Evolutionary conservation across 2,329 filamentous ascomycete species (phyloP).

Genomic region (Colletotrichum phormii): DNA sequence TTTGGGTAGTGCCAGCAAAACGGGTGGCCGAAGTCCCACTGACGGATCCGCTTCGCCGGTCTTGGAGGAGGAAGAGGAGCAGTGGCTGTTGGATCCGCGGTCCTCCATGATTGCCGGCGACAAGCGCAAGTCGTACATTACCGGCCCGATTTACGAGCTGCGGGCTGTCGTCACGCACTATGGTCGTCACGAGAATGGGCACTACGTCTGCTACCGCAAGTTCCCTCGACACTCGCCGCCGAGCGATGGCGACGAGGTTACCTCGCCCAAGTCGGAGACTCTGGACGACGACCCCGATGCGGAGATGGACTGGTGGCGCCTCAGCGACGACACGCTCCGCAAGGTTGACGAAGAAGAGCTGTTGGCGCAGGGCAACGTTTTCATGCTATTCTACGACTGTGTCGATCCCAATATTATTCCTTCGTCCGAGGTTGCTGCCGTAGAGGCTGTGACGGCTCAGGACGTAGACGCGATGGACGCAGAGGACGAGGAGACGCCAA

Average conservation of each 20-base stretch:
- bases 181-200: slow-evolving; percentile 92
- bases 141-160: slow-evolving; percentile 77
- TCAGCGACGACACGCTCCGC: slow-evolving; percentile 89
- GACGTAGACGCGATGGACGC: neutral
- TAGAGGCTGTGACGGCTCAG: neutral
- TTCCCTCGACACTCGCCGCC: slow-evolving; percentile 57
- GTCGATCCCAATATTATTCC: slow-evolving; percentile 66
- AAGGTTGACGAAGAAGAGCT: slow-evolving; percentile 80
- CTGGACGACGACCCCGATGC: slow-evolving; percentile 23
- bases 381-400: slow-evolving; percentile 97
- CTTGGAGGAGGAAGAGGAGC: slow-evolving; percentile 58
- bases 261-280: slow-evolving; percentile 29
- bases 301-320: slow-evolving; percentile 81
- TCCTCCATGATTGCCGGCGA: slow-evolving; percentile 79
- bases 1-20: slow-evolving; percentile 67
- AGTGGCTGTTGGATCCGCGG: slow-evolving; percentile 77
- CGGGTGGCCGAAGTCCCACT: slow-evolving; percentile 26
- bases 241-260: slow-evolving; percentile 37
- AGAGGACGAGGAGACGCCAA: slow-evolving; percentile 30
- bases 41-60: neutral
- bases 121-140: slow-evolving; percentile 59
- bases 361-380: slow-evolving; percentile 82
- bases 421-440: slow-evolving; percentile 41
- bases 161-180: slow-evolving; percentile 89
- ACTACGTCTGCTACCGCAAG: slow-evolving; percentile 92